A percentile compares a stretch with the other conserved stretches of the same genome.
phyloP scores from a whole-genome alignment of 1,284 basidiomycete genomes.

The Anthracocystis panici-leucophaei region DNA sequence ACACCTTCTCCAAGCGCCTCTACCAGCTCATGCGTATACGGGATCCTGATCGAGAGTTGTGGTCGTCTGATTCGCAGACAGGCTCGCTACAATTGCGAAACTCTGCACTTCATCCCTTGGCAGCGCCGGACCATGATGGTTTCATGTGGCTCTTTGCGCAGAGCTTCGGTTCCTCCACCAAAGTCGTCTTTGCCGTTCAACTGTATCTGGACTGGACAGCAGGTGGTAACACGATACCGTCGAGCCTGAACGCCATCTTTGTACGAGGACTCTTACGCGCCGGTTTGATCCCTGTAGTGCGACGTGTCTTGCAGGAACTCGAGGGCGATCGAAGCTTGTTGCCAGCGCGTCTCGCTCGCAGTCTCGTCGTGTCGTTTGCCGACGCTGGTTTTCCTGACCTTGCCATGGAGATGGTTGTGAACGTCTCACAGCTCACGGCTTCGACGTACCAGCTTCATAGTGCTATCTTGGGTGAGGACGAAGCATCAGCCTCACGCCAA shows the following conservation, averaged over 20 bases:
- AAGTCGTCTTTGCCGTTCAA: conserved; percentile 27
- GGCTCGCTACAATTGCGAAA: conserved; percentile 12
- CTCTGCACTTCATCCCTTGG: conserved; percentile 19
- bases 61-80: conserved; percentile 17
- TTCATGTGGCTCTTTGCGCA: conserved; percentile 46
- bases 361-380: conserved; percentile 36
- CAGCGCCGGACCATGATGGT: conserved; percentile 25
- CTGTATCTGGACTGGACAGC: conserved; percentile 51
- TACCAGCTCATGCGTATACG: conserved; percentile 39
- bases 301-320: conserved; percentile 33
- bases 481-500: background rate
- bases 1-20: conserved; percentile 34
- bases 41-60: conserved; percentile 23
- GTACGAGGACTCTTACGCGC: conserved; percentile 27
- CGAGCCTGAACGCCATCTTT: conserved; percentile 25
- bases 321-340: conserved; percentile 25
- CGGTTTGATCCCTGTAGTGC: conserved; percentile 17
- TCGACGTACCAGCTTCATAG: background rate
- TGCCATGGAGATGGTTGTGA: conserved; percentile 37
- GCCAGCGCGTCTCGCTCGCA: conserved; percentile 28
- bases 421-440: conserved; percentile 15
- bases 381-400: conserved; percentile 40
- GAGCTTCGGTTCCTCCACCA: conserved; percentile 12
- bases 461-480: background rate
- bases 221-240: conserved; percentile 33